phyloP scores from a whole-genome alignment of 768 basidiomycete species.

The Trametes coccinea region DNA sequence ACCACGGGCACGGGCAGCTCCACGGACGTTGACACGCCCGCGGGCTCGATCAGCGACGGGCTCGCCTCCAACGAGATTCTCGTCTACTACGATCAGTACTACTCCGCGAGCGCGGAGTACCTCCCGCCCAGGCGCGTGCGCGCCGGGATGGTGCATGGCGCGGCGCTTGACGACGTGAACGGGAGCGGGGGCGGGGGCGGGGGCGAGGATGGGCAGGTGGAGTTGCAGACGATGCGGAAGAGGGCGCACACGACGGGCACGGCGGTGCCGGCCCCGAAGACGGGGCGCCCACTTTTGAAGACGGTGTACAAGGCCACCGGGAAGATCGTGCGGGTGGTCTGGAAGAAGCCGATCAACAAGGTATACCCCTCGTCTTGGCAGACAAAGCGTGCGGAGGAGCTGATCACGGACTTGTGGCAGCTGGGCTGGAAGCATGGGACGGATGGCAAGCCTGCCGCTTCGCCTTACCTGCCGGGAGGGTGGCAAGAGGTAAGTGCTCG shows the following conservation, averaged over 20 bases:
- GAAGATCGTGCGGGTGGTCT: conserved; percentile 8
- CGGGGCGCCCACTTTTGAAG: neutral
- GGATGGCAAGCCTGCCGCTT: too few relatives aligned
- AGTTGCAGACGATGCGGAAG: neutral
- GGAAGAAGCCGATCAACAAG: neutral
- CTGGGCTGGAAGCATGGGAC: too few relatives aligned
- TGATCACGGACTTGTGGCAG: too few relatives aligned
- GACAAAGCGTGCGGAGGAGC: too few relatives aligned
- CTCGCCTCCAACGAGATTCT: neutral
- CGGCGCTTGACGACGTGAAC: too few relatives aligned
- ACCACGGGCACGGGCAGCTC: neutral
- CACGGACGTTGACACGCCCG: neutral
- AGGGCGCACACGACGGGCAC: neutral
- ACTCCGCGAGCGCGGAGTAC: neutral
- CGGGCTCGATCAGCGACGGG: neutral
- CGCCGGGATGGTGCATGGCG: neutral
- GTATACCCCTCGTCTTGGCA: neutral
- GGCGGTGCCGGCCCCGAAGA: neutral
- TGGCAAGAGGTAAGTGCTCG: too few relatives aligned
- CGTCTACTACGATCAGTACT: conserved; percentile 2
- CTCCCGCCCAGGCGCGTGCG: neutral
- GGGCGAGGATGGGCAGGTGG: too few relatives aligned
- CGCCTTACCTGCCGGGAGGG: too few relatives aligned
- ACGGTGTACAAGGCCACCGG: conserved; percentile 12
- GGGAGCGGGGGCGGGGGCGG: too few relatives aligned